Base-by-base conservation (phyloP, 2,329 filamentous ascomycete genomes). In the Pseudogymnoascus sp. region DNA sequence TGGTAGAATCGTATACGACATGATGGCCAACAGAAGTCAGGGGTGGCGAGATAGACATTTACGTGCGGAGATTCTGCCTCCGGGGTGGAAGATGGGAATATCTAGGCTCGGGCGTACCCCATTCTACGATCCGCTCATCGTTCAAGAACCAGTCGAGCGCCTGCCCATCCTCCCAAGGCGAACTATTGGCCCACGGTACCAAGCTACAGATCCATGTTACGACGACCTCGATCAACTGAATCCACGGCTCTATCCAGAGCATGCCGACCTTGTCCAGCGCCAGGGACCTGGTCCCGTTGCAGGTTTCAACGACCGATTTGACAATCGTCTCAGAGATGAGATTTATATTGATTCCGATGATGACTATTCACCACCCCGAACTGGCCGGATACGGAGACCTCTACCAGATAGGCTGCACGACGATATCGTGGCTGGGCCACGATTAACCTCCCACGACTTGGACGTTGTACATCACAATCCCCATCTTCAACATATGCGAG, bases 41-140 rank as follows among this genome's bases (percentile, higher is more conserved):
- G 39, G 23, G 10, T 61, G 60, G 60, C 34, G 60, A 43, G 36
- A 61, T 25, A 61, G 39, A 43, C 34, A 61, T 43, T 14, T 61
- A 39, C 60, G 60, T 28, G 34, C 60, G 10, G 34, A 39, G 21
- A 61, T 61, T 28, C 60, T 61, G 16, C 60, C 60, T 41, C 60
- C 60, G 6, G 60, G 60, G 2, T 61, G 60, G 60, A 61, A 61
- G 25, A 61, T 61, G 60, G 60, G 60, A 6, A 61, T 61, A 39
- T 61, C 60, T 16, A 16, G 60, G 23, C 60, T 61, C 8, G 60
- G 60, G 0, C 60, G 60, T 1, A 61, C 60, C 21, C 60, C 60
- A 25, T 25, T 41, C 34, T 61, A 61, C 28, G 60, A 61, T 7
- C 60, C 60, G 14, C 60, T 61, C 28, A 34, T 57, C 21, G 51